Conservation (phyloP, 495 filamentous ascomycete genomes). For the Aspergillus mulundensis region DNA sequence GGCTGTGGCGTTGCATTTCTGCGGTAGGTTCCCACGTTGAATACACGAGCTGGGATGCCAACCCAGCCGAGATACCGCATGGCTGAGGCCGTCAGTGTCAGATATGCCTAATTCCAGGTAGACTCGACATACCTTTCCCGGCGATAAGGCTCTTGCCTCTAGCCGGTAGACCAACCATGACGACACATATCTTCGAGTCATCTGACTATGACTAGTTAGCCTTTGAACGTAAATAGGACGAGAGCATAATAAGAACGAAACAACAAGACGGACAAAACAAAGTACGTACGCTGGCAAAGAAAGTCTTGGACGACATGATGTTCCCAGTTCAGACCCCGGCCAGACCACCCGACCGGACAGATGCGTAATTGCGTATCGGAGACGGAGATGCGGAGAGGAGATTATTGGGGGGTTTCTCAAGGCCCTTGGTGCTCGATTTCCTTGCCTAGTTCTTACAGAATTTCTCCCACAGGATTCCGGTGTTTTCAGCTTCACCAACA, state of each 20-base stretch:
- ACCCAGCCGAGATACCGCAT: conserved; percentile 96
- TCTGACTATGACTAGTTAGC: conserved; percentile 60
- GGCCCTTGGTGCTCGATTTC: not conserved
- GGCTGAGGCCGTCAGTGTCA: conserved; percentile 46
- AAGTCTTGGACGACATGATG: conserved; percentile 13
- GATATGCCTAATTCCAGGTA: not conserved
- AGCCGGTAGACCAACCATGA: conserved; percentile 96
- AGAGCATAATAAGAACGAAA: not conserved
- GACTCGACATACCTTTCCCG: conserved; percentile 70
- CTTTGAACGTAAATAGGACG: not conserved
- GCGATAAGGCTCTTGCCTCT: conserved; percentile 96
- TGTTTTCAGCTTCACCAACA: not conserved
- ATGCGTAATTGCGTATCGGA: not conserved
- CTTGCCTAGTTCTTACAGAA: not conserved
- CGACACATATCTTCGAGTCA: conserved; percentile 93
- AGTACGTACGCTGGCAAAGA: conserved; percentile 32
- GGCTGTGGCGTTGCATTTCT: conserved; percentile 82
- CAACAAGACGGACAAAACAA: too few relatives aligned
- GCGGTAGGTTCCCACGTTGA: conserved; percentile 96
- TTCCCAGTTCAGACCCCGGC: not conserved
- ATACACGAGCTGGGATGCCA: conserved; percentile 83
- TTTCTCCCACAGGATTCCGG: not conserved
- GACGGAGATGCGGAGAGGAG: not conserved
- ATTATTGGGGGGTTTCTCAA: not conserved
- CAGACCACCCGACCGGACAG: conserved; percentile 2